Percentiles rank a stretch among this genome's conserved stretches.
These are phyloP conservation scores for Mucor velutinosus DNA, from an alignment of 371 early-diverging fungal genomes.

Conservation along the genomic window DNA sequence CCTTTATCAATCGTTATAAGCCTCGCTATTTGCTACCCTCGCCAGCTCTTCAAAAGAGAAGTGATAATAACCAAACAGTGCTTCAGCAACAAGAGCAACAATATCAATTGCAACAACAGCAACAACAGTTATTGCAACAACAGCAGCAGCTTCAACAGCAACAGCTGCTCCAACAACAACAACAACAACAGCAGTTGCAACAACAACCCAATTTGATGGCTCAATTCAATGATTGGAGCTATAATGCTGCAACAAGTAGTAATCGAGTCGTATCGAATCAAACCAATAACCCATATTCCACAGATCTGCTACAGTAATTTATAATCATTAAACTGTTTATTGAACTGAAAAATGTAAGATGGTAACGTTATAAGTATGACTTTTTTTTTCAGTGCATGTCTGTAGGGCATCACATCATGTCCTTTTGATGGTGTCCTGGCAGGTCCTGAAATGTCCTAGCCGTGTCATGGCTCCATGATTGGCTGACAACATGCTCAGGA, in stretches of 20 bases:
- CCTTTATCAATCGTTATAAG: constrained; percentile 70
- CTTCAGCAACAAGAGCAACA: constrained; percentile 4
- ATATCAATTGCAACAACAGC: constrained; percentile 8
- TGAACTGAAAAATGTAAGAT: too few species aligned
- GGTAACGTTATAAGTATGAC: too few species aligned
- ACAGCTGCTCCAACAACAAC: neutral
- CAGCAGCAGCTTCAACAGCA: constrained; percentile 5
- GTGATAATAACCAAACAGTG: constrained; percentile 16
- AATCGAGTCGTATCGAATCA: constrained; percentile 28
- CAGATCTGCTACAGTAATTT: constrained; percentile 39
- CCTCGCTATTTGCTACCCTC: constrained; percentile 63
- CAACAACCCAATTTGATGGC: constrained; percentile 20
- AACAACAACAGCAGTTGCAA: constrained; percentile 22
- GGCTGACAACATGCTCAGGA: neutral
- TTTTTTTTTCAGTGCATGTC: too few species aligned
- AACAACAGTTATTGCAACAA: constrained; percentile 5
- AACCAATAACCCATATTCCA: constrained; percentile 51
- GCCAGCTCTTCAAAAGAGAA: constrained; percentile 40
- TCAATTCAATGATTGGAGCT: constrained; percentile 33
- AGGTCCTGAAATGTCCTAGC: too few species aligned
- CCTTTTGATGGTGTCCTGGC: too few species aligned
- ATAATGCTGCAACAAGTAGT: constrained; percentile 30
- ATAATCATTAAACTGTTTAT: neutral
- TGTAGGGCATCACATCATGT: too few species aligned
- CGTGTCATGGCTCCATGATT: neutral